Percentiles rank a stretch among this genome's conserved stretches.
phyloP scores from a whole-genome alignment of 108 stramenopile genomes.

The Cyclotella choctawhatcheeana region DNA sequence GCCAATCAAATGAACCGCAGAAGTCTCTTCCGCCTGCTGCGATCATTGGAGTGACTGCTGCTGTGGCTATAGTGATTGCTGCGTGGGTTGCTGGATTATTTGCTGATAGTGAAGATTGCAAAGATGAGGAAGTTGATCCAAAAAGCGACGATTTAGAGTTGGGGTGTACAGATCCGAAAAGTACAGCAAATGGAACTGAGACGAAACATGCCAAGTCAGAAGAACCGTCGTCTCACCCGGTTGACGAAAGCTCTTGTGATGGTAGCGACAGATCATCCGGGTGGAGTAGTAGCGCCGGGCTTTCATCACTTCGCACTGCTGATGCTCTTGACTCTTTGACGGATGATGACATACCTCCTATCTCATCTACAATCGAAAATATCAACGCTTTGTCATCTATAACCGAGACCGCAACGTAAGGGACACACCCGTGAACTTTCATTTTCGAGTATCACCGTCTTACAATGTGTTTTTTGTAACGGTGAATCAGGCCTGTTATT shows the following conservation, averaged over 20 bases:
- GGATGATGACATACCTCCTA: neutral
- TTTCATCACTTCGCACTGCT: conserved; percentile 7
- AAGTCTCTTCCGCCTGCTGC: neutral
- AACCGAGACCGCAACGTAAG: too few species aligned
- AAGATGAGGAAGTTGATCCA: neutral
- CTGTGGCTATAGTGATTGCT: neutral
- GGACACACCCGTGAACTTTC: too few species aligned
- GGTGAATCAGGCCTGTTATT: neutral
- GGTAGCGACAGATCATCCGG: neutral
- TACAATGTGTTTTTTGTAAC: too few species aligned
- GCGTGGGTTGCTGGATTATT: neutral
- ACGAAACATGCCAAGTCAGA: neutral
- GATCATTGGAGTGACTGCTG: neutral
- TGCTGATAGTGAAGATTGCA: neutral
- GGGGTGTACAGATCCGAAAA: neutral
- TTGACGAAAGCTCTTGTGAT: neutral
- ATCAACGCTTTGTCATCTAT: neutral
- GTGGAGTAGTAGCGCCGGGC: conserved; percentile 1
- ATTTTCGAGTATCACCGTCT: too few species aligned
- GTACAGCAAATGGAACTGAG: neutral
- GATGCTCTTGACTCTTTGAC: conserved; percentile 1
- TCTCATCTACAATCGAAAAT: neutral
- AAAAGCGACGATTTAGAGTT: neutral
- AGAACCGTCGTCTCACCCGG: too few species aligned
- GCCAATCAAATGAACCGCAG: neutral